Conservation (phyloP, 176 grass and related monocot genomes). For the Oryza glaberrima region DNA sequence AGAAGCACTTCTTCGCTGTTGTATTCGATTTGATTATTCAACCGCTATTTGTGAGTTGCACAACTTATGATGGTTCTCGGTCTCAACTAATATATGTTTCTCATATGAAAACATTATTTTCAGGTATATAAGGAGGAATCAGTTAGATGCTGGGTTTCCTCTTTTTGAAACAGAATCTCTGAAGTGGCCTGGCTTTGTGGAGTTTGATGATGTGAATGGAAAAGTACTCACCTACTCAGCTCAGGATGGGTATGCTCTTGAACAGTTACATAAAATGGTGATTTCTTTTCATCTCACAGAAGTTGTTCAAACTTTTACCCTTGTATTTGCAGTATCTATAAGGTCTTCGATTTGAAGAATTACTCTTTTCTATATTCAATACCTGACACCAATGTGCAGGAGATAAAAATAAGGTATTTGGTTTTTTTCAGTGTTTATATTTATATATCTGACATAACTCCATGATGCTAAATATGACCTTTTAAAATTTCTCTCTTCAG, state of each 20-base stretch:
- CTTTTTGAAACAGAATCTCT: conserved; percentile 91
- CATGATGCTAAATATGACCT: conserved; percentile 2
- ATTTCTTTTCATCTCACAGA: not conserved
- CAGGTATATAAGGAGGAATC: conserved; percentile 92
- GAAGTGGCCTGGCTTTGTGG: conserved; percentile 97
- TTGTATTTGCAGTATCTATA: conserved; percentile 77
- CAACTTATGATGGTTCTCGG: conserved; percentile 26
- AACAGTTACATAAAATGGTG: conserved; percentile 9
- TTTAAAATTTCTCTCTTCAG: conserved; percentile 46
- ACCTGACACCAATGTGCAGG: conserved; percentile 86
- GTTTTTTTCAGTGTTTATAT: not conserved
- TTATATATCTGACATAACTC: not conserved
- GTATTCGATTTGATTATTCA: not conserved
- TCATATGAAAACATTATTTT: conserved; percentile 40
- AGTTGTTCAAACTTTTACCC: conserved; percentile 21
- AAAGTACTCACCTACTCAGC: conserved; percentile 95
- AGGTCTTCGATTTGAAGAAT: conserved; percentile 96
- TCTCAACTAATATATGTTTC: conserved; percentile 7
- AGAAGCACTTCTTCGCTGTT: not conserved
- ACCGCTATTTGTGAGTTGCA: not conserved
- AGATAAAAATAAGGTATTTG: conserved; percentile 92
- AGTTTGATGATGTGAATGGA: conserved; percentile 97
- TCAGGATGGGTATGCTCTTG: conserved; percentile 70
- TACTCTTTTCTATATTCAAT: conserved; percentile 90
- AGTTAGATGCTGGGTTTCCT: conserved; percentile 83